Evolutionary conservation across 2,329 filamentous ascomycete genomes (phyloP).

Genomic region (Colletotrichum sp.): DNA sequence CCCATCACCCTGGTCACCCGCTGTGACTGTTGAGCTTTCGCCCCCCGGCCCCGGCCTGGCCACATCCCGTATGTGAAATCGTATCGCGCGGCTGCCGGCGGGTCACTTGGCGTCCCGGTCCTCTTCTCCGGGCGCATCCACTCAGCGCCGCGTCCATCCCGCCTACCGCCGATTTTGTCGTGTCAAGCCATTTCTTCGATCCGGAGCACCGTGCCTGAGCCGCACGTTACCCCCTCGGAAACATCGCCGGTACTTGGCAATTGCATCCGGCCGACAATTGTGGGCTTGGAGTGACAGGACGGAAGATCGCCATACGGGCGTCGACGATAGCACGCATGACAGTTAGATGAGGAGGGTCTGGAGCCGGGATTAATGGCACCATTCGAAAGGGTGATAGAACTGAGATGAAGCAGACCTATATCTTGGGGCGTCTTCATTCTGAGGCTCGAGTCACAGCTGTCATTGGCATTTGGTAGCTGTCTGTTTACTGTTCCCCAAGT

Average conservation of each 20-base stretch:
- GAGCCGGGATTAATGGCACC: neutral
- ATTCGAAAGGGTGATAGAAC: neutral
- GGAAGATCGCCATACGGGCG: neutral
- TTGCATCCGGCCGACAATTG: neutral
- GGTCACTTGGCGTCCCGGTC: constrained; percentile 4
- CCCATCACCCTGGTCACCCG: neutral
- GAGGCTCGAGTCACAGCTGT: neutral
- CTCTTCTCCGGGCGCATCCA: neutral
- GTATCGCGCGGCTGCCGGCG: neutral
- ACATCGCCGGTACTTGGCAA: neutral
- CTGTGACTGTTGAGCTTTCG: neutral
- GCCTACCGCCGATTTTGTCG: neutral
- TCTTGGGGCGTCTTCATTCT: neutral
- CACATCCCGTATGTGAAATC: neutral
- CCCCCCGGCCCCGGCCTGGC: neutral
- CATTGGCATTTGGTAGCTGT: neutral
- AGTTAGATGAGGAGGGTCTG: neutral
- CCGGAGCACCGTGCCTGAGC: neutral
- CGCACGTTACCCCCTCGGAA: neutral
- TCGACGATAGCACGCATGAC: neutral
- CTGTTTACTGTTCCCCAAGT: neutral
- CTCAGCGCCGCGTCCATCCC: neutral
- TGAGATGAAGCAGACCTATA: neutral
- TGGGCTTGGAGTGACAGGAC: neutral
- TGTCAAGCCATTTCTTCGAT: neutral